Base-by-base conservation (phyloP, 768 basidiomycete genomes). In the Rubroboletus satanas region DNA sequence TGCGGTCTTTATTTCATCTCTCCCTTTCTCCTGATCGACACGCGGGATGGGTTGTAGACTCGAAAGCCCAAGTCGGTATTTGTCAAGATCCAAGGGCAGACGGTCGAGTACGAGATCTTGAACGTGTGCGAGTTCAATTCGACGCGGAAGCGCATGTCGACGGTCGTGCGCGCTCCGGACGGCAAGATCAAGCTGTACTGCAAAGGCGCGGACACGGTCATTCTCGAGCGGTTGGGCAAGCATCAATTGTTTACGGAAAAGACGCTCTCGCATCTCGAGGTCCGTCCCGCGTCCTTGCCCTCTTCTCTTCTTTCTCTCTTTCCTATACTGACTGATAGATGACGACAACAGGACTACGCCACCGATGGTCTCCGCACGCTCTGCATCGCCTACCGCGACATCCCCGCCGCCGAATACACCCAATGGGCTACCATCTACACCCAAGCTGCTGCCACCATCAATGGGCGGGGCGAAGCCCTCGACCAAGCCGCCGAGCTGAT, bases 111-210 rank as follows among this genome's bases (percentile, higher is more conserved):
- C 67, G 84, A 98, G 66, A 83, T 98, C 53, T 73, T 99, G 55
- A 98, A 98, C 66, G 88, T 99, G 42, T 97, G 95, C 81, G 97
- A 98, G 74, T 99, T 99, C 80, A 98, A 98, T 68, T 97, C 93
- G 23, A 92, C 93, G 5, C 83, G 97, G 48, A 98, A 99, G 67
- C 83, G 97, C 55, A 98, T 99, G 97, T 98, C 97, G 28, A 96
- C 95, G 2, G 74, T 99, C 62, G 82, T 99, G 32, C 84, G 93
- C 23, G 79, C 82, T 26, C 88, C 95, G 0, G 85, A 93, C 60
- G 94, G 96, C 45, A 85, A 84, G 70, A 91, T 99, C 74, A 98
- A 94, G 73, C 68, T 99, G 9, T 98, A 92, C 66, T 93, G 89
- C 56, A 99, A 99, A 70, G 97, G 97, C 28, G 97, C 97, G 1